Evolutionary conservation across 495 filamentous ascomycete species (phyloP).

Genomic region (Aspergillus kassunensis): DNA sequence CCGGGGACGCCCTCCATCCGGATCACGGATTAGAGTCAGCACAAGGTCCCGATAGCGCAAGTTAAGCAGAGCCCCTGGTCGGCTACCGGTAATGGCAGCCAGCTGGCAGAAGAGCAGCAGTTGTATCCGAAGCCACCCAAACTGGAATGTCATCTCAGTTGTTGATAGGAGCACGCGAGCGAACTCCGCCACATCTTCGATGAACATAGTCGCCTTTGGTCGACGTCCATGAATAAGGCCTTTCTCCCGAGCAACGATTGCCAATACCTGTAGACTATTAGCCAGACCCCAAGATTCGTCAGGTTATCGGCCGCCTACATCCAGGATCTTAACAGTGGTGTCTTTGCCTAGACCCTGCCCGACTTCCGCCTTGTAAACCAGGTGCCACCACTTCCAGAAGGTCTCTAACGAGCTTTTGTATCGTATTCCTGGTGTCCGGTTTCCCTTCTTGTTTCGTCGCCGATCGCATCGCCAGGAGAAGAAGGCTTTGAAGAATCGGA

Average conservation of each 20-base stretch:
- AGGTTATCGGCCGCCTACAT: constrained; percentile 11
- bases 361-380: constrained; percentile 24
- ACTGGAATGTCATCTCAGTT: constrained; percentile 31
- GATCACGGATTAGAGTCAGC: constrained; percentile 32
- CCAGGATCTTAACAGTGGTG: constrained; percentile 20
- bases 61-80: constrained; percentile 28
- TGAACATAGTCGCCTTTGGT: background rate
- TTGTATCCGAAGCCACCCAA: constrained; percentile 31
- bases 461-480: constrained; percentile 29
- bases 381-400: constrained; percentile 38
- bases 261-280: constrained; percentile 18
- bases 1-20: constrained; percentile 20
- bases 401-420: constrained; percentile 22
- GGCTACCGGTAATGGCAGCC: constrained; percentile 30
- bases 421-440: constrained; percentile 25
- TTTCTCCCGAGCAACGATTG: constrained; percentile 4
- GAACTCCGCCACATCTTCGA: constrained; percentile 34
- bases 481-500: constrained; percentile 30
- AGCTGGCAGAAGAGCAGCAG: constrained; percentile 35
- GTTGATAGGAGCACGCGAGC: constrained; percentile 27
- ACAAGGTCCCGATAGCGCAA: constrained; percentile 25
- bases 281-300: background rate
- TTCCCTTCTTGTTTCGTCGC: constrained; percentile 31
- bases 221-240: background rate
- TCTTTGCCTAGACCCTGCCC: constrained; percentile 24